Evolutionary conservation across 164 flowering plant genomes (phyloP), one percentile per base, ranked within the genome.

Genomic region (grape (Vitis vinifera)): DNA sequence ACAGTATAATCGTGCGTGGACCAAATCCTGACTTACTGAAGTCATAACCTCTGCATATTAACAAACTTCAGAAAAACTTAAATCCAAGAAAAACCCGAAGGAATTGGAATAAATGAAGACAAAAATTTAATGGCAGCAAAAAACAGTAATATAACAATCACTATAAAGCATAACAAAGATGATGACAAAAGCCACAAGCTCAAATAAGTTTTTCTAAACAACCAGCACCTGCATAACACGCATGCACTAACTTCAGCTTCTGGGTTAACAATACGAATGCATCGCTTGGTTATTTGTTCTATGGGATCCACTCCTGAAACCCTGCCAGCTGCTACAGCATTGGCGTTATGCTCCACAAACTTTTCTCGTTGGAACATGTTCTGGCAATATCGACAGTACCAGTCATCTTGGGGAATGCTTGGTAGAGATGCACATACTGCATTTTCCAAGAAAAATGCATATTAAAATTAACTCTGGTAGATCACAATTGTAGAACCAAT

Each of bases 251-350:
- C 67, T 70, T 90, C 93, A 74, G 76, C 71, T 55, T 80, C 90
- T 11, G 73, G 68, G 61, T 80, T 80, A 59, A 91, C 92, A 50
- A 89, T 86, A 49, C 97, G 92, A 63, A 89, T 90, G 81, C 97
- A 92, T 59, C 97, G 78, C 62, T 73, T 75, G 9, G 84, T 73
- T 77, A 91, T 88, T 60, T 91, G 84, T 58, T 85, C 89, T 8
- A 92, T 77, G 60, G 92, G 85, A 77, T 93, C 96, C 74, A 83
- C 84, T 64, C 93, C 99, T 29, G 79, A 70, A 50, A 90, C 76
- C 69, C 97, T 85, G 53, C 98, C 98, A 75, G 97, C 98, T 30
- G 94, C 99, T 51, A 81, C 71, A 65, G 94, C 93, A 81, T 95
- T 89, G 9, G 70, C 89, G 77, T 88, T 86, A 30, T 75, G 62